Evolutionary conservation across 805 yeast genomes (phyloP), one percentile per base, ranked within the genome.

Genomic region (Kluyveromyces dobzhanskii): DNA sequence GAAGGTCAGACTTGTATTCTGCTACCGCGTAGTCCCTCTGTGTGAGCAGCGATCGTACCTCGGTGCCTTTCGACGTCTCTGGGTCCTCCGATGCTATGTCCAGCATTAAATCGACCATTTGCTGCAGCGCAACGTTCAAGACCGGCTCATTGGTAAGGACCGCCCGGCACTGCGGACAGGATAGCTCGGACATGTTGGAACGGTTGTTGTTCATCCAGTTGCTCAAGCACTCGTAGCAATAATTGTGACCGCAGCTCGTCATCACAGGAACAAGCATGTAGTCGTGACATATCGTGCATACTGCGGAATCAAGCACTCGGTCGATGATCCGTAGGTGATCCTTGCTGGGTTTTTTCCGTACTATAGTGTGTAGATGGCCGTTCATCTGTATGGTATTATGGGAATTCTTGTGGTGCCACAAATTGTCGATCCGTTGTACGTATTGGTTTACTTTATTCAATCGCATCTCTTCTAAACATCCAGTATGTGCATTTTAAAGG

Each of bases 121-220:
- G 74, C 41, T 73, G 73, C 31, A 82, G 44, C 8, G 65, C 64
- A 11, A 71, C 59, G 52, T 81, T 81, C 32, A 76, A 48, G 5
- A 67, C 58, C 1, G 90, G 90, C 9, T 65, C 59, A 3, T 59
- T 59, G 23, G 56, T 64, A 32, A 80, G 61, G 2, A 64, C 65
- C 7, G 57, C 54, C 19, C 90, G 66, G 49, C 90, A 82, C 6
- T 78, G 64, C 0, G 92, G 90, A 56, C 92, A 82, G n/a, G 74
- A 67, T 38, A 70, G 61, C 40, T 71, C 73, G 10, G 37, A 25
- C 21, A 34, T 5, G 30, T 62, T 69, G 12, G 47, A 53, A 11
- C 49, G 49, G 40, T 54, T 56, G 39, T 55, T 51, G 4, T 62
- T 62, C 33, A 80, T 71, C 90, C 92, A 82, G 17, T 69, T 66